Base-by-base conservation (phyloP, 2,329 filamentous ascomycete genomes). In the Cladosporium sp. region DNA sequence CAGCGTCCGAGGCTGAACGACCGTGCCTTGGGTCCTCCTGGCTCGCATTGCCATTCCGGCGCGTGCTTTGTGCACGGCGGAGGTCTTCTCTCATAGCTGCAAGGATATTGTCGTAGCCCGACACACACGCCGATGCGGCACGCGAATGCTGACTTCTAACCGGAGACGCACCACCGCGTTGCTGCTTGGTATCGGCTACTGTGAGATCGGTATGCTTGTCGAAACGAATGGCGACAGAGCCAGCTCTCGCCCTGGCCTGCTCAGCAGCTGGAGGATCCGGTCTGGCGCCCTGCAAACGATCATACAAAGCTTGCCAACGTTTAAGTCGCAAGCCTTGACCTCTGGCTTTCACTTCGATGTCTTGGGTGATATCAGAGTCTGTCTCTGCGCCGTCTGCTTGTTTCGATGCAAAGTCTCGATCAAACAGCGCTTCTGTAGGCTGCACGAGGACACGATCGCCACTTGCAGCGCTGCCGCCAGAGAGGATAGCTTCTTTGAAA, bases 271-370 rank as follows among this genome's bases (percentile, higher is more conserved):
- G 52, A 11, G 15, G 37, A 17, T 57, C 58, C 12, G 52, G 51
- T 15, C 43, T 50, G 3, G 39, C 47, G 5, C 52, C 51, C n/a
- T 60, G 51, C 13, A 67, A 43, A 27, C 57, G 55, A 13, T 54
- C 80, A 74, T 73, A 70, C 54, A 89, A 89, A n/a, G 74, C 75
- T 58, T 85, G 79, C 90, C 89, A 95, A 65, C 79, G 83, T 47
- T 80, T 76, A 22, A 96, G 67, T 34, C 89, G 80, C 39, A 79
- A 76, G 48, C 79, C 79, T 59, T 95, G 89, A 6, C 78, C 72
- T 38, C 75, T 72, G 0, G 93, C 80, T 12, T 88, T 79, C 17
- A 70, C 68, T 48, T 92, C 85, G 4, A 96, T 71, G 61, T 90
- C 84, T 54, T 87, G 79, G 17, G 96, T 62, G 1, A 90, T 68